Evolutionary conservation across 2,329 filamentous ascomycete species (phyloP), one percentile per base, ranked within the genome.

Genomic region (Colletotrichum trifolii): DNA sequence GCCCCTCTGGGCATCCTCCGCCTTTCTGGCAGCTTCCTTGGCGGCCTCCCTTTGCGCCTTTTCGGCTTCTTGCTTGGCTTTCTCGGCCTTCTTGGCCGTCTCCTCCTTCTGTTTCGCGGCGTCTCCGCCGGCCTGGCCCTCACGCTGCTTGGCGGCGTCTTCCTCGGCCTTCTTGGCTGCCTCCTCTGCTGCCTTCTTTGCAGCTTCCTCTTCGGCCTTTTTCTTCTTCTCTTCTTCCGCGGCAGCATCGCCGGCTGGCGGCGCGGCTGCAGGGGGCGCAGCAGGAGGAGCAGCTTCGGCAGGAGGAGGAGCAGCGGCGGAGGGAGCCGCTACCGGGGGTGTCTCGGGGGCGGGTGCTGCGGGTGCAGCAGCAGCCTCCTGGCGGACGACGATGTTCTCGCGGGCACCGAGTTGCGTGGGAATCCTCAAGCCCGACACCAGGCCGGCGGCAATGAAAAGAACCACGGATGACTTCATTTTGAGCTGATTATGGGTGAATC

Each of bases 391-490:
- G 34, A 55, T 15, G 48, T 56, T 45, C 15, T 17, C 47, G 15
- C 64, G 54, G 56, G 64, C 47, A 34, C 50, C 55, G 40, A 60
- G 56, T 40, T 49, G 60, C 49, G 60, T 61, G 53, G 72, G 72
- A 15, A 73, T 70, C 47, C 68, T 70, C 46, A 71, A 67, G 50
- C 70, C 74, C 63, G 74, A 73, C 64, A 69, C 73, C 71, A 75
- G 70, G 69, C 73, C 72, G 64, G 70, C 70, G 36, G 74, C 69
- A 40, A 75, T 36, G 42, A 74, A 67, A 52, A 75, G 62, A 34
- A 75, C 42, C 45, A 71, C 68, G 63, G 68, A 60, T 43, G 72
- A 71, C 70, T 71, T 75, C 73, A 75, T 75, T 55, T 60, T 71
- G 68, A 49, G 46, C 54, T 50, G 40, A 63, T 42, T 57, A 53